phyloP scores from a whole-genome alignment of 2,329 filamentous ascomycete species.

The Didymosphaeria variabile region DNA sequence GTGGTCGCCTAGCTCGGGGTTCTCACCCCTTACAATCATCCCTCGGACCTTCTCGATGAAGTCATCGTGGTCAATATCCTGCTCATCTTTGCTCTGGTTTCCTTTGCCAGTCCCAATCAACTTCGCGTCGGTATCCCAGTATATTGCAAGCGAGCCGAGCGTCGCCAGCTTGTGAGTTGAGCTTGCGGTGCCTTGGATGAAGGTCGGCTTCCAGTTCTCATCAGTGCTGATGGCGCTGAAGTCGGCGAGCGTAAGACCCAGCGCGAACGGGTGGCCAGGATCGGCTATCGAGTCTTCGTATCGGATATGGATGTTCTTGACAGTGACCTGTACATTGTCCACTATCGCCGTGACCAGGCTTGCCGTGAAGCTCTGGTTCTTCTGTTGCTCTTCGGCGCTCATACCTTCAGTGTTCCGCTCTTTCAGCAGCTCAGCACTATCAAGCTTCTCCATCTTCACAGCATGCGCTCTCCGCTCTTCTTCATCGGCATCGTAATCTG shows the following conservation, averaged over 20 bases:
- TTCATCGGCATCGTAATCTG: conserved; percentile 90
- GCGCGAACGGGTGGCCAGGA: conserved; percentile 91
- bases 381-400: conserved; percentile 93
- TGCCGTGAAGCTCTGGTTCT: conserved; percentile 96
- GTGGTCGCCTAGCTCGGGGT: conserved; percentile 66
- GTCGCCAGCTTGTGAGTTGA: conserved; percentile 94
- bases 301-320: conserved; percentile 98
- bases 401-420: conserved; percentile 92
- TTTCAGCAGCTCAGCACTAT: conserved; percentile 93
- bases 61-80: conserved; percentile 75
- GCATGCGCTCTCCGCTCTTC: conserved; percentile 85
- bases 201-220: conserved; percentile 92
- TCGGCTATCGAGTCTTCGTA: conserved; percentile 98
- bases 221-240: conserved; percentile 98
- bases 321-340: conserved; percentile 95
- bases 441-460: conserved; percentile 99
- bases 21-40: conserved; percentile 79
- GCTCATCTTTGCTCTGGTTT: conserved; percentile 65
- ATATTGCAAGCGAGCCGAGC: conserved; percentile 87
- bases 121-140: conserved; percentile 96
- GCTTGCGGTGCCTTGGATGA: conserved; percentile 84
- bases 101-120: conserved; percentile 85
- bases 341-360: conserved; percentile 96
- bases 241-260: conserved; percentile 91
- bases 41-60: conserved; percentile 79